Base-by-base conservation (phyloP, 805 yeast genomes). In the Pichia exigua region DNA sequence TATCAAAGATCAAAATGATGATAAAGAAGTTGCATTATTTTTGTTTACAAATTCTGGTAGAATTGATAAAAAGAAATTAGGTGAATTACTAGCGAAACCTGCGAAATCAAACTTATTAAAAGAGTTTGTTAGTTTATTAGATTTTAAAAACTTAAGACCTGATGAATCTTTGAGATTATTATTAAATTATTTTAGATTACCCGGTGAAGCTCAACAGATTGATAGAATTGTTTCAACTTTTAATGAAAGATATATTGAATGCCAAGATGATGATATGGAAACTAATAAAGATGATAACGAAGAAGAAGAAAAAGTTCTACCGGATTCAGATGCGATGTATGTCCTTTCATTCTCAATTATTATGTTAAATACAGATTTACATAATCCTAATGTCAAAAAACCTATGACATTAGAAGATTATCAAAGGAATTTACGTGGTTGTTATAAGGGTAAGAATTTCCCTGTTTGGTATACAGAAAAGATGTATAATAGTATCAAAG, bases 121-220 rank as follows among this genome's bases (percentile, higher is more conserved):
- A 46, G 72, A 77, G 46, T 94, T 89, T 62, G 78, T 92, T 57
- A 71, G 73, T 1, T 66, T 81, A 50, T 85, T 92, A 64, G 92
- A 91, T 52, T 91, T 91, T 64, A 71, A 74, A 39, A 85, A 79
- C 20, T 72, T 86, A 59, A 75, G 99, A 61, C 92, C 95, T 2
- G 99, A 94, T 66, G 97, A 92, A 67, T 97, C 97, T 0, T 72
- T 94, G 48, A 77, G 99, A 61, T 75, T 87, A 51, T 67, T 94
- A 54, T 73, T 95, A 58, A 85, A 87, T 51, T 79, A 86, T 21
- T 92, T 94, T 64, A 79, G 99, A 65, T 74, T 94, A 46, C 98
- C 98, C 1, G 99, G 99, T 54, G 99, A 94, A 69, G 86, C 97
- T 0, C 98, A 90, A 63, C 97, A 89, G 66, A 94, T 94, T 64